Evolutionary conservation across 192 early-diverging fungal species (phyloP).

Genomic region (Chytriomyces hyalinus): DNA sequence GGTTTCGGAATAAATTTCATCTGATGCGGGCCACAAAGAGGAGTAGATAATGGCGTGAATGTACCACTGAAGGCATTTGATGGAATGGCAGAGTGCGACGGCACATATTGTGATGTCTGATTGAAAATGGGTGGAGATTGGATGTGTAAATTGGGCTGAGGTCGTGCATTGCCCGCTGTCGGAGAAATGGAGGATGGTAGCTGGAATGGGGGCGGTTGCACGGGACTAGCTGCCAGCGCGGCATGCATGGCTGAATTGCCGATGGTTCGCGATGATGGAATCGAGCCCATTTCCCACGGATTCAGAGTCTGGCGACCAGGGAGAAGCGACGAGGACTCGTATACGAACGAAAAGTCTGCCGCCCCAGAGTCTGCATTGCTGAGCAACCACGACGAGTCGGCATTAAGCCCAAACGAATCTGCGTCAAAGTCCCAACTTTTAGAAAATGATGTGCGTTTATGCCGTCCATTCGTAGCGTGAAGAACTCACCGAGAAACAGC

Average conservation of each 20-base stretch:
- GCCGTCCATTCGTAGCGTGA: neutral
- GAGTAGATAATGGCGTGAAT: neutral
- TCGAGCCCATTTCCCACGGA: neutral
- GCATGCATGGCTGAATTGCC: neutral
- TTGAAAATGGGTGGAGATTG: neutral
- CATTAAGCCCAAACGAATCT: slow-evolving; percentile 27
- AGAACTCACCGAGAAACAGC: slow-evolving; percentile 19
- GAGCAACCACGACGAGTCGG: slow-evolving; percentile 13
- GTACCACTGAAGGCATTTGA: no score
- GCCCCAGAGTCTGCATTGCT: neutral
- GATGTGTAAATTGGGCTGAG: neutral
- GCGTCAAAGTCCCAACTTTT: neutral
- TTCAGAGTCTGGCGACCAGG: neutral
- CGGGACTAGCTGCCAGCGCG: neutral
- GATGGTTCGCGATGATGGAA: neutral
- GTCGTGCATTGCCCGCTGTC: neutral
- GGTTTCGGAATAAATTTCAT: neutral
- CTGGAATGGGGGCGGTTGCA: neutral
- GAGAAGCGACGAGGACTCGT: neutral
- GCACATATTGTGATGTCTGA: neutral
- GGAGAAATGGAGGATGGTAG: neutral
- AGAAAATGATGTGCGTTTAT: neutral
- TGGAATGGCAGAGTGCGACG: no score
- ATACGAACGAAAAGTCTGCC: slow-evolving; percentile 18
- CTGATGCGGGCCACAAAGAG: neutral